Evolutionary conservation across 2,329 filamentous ascomycete species (phyloP).

Genomic region (Xylaria digitata): DNA sequence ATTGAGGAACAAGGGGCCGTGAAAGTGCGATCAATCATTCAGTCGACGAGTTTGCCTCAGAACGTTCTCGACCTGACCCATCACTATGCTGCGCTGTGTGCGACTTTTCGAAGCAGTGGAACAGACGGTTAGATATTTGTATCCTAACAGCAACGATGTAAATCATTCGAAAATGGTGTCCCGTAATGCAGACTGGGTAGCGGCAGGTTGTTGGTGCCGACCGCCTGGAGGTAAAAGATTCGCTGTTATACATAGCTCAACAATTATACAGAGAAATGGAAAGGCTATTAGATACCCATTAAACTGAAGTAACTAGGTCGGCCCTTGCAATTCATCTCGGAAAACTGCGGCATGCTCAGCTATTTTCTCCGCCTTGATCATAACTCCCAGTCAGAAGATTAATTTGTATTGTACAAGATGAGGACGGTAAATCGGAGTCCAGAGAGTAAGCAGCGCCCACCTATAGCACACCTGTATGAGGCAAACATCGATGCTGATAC

Average conservation of each 20-base stretch:
- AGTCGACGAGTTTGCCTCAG: slow-evolving; percentile 93
- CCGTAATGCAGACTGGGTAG: neutral
- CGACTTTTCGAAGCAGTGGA: slow-evolving; percentile 93
- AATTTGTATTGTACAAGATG: neutral
- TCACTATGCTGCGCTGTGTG: slow-evolving; percentile 93
- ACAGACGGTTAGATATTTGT: slow-evolving; percentile 75
- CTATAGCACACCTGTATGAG: no score
- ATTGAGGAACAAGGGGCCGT: slow-evolving; percentile 98
- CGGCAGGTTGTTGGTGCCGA: slow-evolving; percentile 4
- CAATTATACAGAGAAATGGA: slow-evolving; percentile 25
- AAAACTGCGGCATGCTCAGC: neutral
- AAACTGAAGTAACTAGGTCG: neutral
- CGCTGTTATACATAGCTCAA: slow-evolving; percentile 25
- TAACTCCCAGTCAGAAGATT: neutral
- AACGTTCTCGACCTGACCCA: slow-evolving; percentile 94
- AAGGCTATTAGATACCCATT: slow-evolving; percentile 33
- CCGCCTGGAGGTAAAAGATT: slow-evolving; percentile 11
- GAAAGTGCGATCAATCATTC: slow-evolving; percentile 96
- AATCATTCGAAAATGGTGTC: slow-evolving; percentile 8
- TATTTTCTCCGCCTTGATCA: neutral
- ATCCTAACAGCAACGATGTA: slow-evolving; percentile 1
- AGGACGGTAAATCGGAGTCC: neutral
- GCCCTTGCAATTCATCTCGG: neutral
- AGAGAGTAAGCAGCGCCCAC: neutral
- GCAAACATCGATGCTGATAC: neutral